Conservation (phyloP, 352 stramenopile genomes). For the Phytophthora constricta region DNA sequence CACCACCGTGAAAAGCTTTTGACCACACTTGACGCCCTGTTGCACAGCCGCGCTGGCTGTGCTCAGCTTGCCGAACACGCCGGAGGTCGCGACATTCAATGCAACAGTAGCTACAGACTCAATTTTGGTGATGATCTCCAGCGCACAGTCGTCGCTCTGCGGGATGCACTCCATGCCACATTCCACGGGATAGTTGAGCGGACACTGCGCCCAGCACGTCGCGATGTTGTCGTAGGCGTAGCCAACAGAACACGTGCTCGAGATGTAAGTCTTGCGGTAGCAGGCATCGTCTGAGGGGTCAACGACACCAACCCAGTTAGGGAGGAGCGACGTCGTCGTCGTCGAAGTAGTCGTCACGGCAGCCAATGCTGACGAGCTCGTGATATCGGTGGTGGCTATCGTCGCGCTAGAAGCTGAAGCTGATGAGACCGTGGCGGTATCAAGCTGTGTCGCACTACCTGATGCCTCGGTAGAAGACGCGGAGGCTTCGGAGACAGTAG, state of each 20-base stretch:
- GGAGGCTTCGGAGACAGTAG: not conserved
- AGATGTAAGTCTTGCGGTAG: constrained; percentile 59
- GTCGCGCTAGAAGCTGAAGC: not conserved
- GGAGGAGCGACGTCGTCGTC: constrained; percentile 23
- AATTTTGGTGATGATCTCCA: constrained; percentile 56
- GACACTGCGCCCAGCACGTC: constrained; percentile 77
- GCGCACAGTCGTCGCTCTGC: constrained; percentile 63
- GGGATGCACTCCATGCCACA: constrained; percentile 78
- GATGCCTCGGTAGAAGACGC: constrained; percentile 1
- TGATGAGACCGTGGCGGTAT: constrained; percentile 4
- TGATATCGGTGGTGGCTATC: not conserved
- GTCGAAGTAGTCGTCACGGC: constrained; percentile 9
- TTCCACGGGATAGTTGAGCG: constrained; percentile 71
- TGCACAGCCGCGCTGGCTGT: constrained; percentile 48
- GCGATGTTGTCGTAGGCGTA: constrained; percentile 64
- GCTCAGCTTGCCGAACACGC: constrained; percentile 59
- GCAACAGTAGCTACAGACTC: constrained; percentile 53
- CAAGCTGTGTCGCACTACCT: not conserved
- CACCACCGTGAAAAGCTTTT: constrained; percentile 49
- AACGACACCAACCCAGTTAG: constrained; percentile 38
- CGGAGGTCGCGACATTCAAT: constrained; percentile 53
- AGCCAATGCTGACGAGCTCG: constrained; percentile 3
- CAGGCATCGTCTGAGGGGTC: constrained; percentile 42
- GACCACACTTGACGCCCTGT: constrained; percentile 56
- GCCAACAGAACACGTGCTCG: constrained; percentile 37